Evolutionary conservation across 768 basidiomycete species (phyloP), one percentile per base, ranked within the genome.

Genomic region (Boletus coccyginus): DNA sequence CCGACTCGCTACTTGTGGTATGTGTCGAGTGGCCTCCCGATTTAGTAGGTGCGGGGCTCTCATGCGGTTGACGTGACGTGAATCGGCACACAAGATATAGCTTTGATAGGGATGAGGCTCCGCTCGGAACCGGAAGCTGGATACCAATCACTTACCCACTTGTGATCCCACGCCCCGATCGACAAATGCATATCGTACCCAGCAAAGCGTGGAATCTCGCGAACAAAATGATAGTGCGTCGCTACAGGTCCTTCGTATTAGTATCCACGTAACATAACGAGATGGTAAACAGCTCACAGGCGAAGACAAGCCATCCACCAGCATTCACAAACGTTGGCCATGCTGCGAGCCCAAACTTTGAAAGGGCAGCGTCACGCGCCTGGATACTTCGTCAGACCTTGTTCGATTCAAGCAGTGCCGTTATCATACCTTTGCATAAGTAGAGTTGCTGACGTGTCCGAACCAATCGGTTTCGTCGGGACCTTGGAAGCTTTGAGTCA

Each of bases 401-500:
- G 14, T 19, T 12, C 29, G 6, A 44, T n/a, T 24, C 19, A 14
- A 14, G 7, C 5, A 3, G 24, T 32, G 5, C 13, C 35, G 11
- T 33, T 3, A 9, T 16, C 57, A 19, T 38, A 55, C 61, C 51
- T 55, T 63, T 2, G 61, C 62, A 21, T 63, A 62, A 19, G 50
- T 52, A 32, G 59, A 57, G 11, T 62, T 62, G 40, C 32, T 63
- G 1, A 63, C 53, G 31, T 63, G 62, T 24, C 57, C 62, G 13
- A 63, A 47, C 57, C 53, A 63, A n/a, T 63, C 62, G 0, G 51
- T 59, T 50, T 63, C 62, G 12, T 63, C 62, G 13, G 54, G 61
- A 53, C 61, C 62, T 63, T 53, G 19, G 36, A 2, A 40, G 5
- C 7, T 33, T 36, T 56, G 7, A 59, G 61, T 46, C 16, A 46